phyloP scores from a whole-genome alignment of 768 basidiomycete species.

The Lepiota subincarnata region DNA sequence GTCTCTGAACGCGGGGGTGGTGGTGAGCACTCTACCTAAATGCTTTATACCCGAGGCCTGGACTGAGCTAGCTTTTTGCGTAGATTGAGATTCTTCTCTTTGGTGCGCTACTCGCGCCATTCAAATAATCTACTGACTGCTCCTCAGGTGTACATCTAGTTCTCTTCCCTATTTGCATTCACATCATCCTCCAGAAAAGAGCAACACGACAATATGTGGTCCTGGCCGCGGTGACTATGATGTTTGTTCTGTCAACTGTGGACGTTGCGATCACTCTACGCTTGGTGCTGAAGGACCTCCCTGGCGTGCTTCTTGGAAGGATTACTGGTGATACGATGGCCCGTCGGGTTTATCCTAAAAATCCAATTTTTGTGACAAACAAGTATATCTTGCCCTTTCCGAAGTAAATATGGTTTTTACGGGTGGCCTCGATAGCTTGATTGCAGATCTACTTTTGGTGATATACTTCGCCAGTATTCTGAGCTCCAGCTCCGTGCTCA shows the following conservation, averaged over 20 bases:
- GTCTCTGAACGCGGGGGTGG: too few relatives aligned
- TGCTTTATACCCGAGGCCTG: too few relatives aligned
- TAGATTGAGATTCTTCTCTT: too few relatives aligned
- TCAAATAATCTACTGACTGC: too few relatives aligned
- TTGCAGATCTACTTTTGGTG: constrained; percentile 13
- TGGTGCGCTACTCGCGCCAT: too few relatives aligned
- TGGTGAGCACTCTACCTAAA: too few relatives aligned
- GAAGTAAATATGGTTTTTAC: neutral
- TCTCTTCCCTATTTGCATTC: constrained; percentile 25
- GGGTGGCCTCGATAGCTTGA: neutral
- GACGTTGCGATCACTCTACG: constrained; percentile 5
- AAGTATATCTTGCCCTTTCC: constrained; percentile 2
- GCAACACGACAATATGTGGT: constrained; percentile 8
- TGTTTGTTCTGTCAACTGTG: constrained; percentile 14
- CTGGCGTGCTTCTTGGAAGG: neutral
- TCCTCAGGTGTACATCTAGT: constrained; percentile 25
- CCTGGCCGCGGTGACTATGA: constrained; percentile 6
- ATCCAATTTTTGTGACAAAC: constrained; percentile 11
- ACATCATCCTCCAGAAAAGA: constrained; percentile 9
- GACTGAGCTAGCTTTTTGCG: too few relatives aligned
- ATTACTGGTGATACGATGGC: neutral
- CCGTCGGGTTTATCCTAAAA: constrained; percentile 8
- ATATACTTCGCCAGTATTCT: neutral
- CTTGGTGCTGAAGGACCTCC: neutral
- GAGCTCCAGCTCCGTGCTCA: too few relatives aligned